Percentiles rank a stretch among this genome's conserved stretches.
These are phyloP conservation scores for Tolypocladium ophioglossoides DNA, from an alignment of 2,329 filamentous ascomycete species.

Conservation along the genomic window DNA sequence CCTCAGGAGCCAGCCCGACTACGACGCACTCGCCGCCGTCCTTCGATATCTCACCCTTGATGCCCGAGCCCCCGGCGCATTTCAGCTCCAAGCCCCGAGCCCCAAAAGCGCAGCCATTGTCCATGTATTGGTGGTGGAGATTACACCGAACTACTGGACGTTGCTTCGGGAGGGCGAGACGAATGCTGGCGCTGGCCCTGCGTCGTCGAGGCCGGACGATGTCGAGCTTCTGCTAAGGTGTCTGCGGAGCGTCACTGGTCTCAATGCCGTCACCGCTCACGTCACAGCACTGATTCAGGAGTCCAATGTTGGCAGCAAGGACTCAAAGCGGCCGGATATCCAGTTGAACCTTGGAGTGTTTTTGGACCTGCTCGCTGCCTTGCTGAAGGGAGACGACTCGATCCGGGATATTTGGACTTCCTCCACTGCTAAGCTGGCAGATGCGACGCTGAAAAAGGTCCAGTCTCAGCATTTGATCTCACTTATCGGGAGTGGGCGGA, in stretches of 20 bases:
- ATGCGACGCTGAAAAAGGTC: constrained; percentile 15
- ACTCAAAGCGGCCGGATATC: constrained; percentile 28
- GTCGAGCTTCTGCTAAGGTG: constrained; percentile 47
- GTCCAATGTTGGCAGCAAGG: constrained; percentile 26
- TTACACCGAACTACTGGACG: constrained; percentile 75
- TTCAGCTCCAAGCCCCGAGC: constrained; percentile 33
- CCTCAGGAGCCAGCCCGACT: constrained; percentile 52
- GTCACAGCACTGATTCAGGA: constrained; percentile 51
- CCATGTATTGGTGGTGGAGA: constrained; percentile 61
- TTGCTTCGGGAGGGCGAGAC: constrained; percentile 39
- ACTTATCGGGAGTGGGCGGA: constrained; percentile 35
- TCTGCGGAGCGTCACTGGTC: constrained; percentile 62
- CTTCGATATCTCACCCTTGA: constrained; percentile 39
- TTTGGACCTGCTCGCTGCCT: constrained; percentile 30
- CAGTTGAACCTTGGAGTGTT: constrained; percentile 32
- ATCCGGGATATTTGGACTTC: constrained; percentile 27
- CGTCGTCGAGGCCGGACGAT: constrained; percentile 19
- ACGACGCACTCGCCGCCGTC: constrained; percentile 40
- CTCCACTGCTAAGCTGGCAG: constrained; percentile 13
- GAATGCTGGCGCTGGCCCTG: constrained; percentile 2
- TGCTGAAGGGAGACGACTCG: constrained; percentile 28
- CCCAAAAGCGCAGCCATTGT: constrained; percentile 66
- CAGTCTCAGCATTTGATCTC: constrained; percentile 28
- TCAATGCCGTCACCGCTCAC: constrained; percentile 67
- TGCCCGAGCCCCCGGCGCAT: constrained; percentile 7